phyloP scores from a whole-genome alignment of 139 green algal genomes.

The Chlamydomonas schloesseri region DNA sequence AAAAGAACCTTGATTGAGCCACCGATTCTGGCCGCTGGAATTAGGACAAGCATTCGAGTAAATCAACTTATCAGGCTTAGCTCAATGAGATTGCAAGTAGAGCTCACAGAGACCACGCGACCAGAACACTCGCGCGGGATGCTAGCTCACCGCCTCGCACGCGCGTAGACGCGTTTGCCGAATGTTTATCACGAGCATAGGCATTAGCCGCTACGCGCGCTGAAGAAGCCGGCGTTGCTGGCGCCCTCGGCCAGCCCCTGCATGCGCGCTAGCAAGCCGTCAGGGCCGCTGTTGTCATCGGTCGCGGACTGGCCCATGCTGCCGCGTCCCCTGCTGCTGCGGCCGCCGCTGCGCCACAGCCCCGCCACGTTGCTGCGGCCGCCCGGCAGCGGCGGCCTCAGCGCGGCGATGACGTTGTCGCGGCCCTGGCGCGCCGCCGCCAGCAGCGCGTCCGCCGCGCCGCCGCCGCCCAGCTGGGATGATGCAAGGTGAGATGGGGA shows the following conservation, averaged over 20 bases:
- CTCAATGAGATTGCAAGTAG: too few relatives aligned
- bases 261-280: neutral
- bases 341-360: neutral
- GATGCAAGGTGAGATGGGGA: too few relatives aligned
- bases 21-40: too few relatives aligned
- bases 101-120: too few relatives aligned
- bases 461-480: neutral
- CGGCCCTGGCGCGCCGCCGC: neutral
- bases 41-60: too few relatives aligned
- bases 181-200: too few relatives aligned
- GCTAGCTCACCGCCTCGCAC: too few relatives aligned
- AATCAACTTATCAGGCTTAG: too few relatives aligned
- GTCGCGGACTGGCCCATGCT: neutral
- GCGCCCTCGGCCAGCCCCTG: neutral
- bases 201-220: neutral
- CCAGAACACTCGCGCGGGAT: too few relatives aligned
- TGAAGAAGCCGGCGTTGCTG: neutral
- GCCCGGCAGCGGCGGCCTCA: neutral
- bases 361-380: constrained; percentile 8
- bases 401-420: neutral
- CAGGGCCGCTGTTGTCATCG: too few relatives aligned
- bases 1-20: too few relatives aligned
- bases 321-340: constrained; percentile 11
- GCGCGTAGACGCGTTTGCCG: too few relatives aligned
- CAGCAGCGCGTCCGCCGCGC: neutral